These are phyloP conservation scores for Aspergillus panamensis DNA, from an alignment of 495 filamentous ascomycete species.

Conservation along the genomic window DNA sequence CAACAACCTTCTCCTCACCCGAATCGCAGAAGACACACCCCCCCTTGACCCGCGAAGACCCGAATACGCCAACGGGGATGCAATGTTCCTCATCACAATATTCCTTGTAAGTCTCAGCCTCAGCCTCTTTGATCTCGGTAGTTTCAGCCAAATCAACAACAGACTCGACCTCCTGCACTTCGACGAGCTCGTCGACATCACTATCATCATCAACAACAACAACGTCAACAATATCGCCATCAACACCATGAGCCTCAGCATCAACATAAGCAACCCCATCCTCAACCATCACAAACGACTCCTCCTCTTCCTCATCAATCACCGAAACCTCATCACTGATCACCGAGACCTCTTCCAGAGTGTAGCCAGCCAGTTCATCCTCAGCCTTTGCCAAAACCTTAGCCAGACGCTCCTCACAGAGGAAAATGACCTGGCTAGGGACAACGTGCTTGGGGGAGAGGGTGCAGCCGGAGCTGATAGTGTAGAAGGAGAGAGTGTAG, in stretches of 20 bases:
- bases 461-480: too few relatives aligned
- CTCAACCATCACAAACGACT: neutral
- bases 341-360: too few relatives aligned
- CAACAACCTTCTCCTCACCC: too few relatives aligned
- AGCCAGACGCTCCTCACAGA: too few relatives aligned
- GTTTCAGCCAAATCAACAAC: neutral
- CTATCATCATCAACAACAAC: neutral
- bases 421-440: too few relatives aligned
- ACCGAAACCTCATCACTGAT: too few relatives aligned
- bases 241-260: neutral
- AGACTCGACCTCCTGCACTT: neutral
- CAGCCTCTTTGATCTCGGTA: too few relatives aligned
- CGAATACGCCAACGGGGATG: neutral
- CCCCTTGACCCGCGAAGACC: neutral
- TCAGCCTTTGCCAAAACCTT: too few relatives aligned
- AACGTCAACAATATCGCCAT: neutral
- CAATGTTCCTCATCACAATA: neutral
- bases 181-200: neutral
- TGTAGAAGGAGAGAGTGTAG: too few relatives aligned
- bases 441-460: too few relatives aligned
- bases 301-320: neutral
- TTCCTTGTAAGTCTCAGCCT: too few relatives aligned
- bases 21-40: neutral
- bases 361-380: too few relatives aligned
- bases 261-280: neutral